These are phyloP conservation scores for Pseudonitzschia multiseries DNA, from an alignment of 108 stramenopile species.

Conservation along the genomic window DNA sequence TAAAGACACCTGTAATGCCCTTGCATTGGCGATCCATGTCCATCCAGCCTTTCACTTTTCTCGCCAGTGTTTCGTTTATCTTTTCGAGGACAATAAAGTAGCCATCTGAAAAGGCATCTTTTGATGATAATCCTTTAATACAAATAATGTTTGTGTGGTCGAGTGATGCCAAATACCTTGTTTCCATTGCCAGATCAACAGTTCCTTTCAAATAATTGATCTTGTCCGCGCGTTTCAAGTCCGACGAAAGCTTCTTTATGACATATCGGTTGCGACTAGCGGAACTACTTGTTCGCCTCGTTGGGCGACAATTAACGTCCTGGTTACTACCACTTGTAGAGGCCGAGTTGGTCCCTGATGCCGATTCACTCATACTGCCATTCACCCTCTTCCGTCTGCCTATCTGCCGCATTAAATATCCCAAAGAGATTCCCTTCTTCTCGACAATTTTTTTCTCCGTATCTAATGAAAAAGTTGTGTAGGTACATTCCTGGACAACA, in stretches of 20 bases:
- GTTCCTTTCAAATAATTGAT: constrained; percentile 59
- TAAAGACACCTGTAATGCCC: constrained; percentile 50
- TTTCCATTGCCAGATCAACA: constrained; percentile 62
- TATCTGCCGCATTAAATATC: neutral
- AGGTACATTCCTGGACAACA: constrained; percentile 53
- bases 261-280: constrained; percentile 12
- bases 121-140: constrained; percentile 28
- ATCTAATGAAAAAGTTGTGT: neutral
- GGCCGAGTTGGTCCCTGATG: neutral
- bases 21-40: constrained; percentile 43
- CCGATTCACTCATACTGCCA: neutral
- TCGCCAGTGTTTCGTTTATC: constrained; percentile 42
- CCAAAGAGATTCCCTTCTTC: neutral
- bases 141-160: constrained; percentile 53
- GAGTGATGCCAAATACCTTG: constrained; percentile 45
- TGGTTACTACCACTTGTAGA: constrained; percentile 8
- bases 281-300: neutral
- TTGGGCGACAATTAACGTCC: neutral
- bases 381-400: neutral
- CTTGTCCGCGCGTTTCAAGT: constrained; percentile 34
- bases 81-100: constrained; percentile 58
- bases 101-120: constrained; percentile 35
- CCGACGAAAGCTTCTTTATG: constrained; percentile 38
- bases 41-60: constrained; percentile 43
- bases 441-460: neutral